Base-by-base conservation (phyloP, 1,284 basidiomycete species). In the Pisolithus thermaeus region DNA sequence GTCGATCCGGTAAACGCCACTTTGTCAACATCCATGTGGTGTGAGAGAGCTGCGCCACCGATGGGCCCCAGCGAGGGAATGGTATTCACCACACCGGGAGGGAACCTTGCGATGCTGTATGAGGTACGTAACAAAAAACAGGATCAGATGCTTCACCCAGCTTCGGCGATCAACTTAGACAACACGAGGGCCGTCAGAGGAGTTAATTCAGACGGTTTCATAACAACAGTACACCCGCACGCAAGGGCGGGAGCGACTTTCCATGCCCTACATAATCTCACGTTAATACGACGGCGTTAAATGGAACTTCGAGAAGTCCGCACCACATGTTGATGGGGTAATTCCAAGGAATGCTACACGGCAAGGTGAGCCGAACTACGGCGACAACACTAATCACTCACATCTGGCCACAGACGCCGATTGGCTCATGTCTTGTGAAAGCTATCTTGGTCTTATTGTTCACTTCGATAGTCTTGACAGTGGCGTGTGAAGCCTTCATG, bases 401-500 rank as follows among this genome's bases (percentile, higher is more conserved):
- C 87, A 94, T 93, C 64, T 92, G 90, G 8, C 88, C 92, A 61
- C 88, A 93, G 40, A 97, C 94, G 45, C 94, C 95, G 60, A 97
- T 89, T 28, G 95, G 93, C 58, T 97, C 94, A 69, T 94, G 90
- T 46, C 86, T 80, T 23, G 92, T 94, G 70, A 92, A 92, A 16
- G 87, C 87, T 52, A 92, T 71, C 70, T 93, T 93, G 50, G 74
- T 76, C 63, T 81, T 83, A 65, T 86, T 86, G 65, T 91, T 84
- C 27, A 91, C 80, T 70, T 93, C 92, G 58, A 93, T 81, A 42
- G 81, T 81, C 86, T 90, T 11, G 37, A 46, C 37, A 20, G 35
- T 25, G n/a, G 43, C 37, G 37, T 42, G 43, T 46, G 45, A 28
- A 7, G 20, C 53, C 16, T 50, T 52, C 35, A 41, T 7, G 16